Evolutionary conservation across 345 rosid genomes (phyloP), one percentile per base, ranked within the genome.

Genomic region (Pistacia atlantica): DNA sequence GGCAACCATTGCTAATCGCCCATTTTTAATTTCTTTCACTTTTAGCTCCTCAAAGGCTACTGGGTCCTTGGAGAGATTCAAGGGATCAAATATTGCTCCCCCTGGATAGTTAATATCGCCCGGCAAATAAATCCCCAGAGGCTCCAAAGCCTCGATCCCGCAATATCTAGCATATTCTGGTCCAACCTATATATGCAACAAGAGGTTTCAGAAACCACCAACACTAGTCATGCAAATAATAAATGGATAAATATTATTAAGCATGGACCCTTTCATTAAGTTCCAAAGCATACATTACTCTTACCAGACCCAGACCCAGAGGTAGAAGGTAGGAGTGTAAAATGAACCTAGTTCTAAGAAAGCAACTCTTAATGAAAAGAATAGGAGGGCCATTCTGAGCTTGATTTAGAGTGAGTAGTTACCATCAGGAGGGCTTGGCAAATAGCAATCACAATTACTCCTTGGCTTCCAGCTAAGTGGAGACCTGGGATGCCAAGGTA

Each of bases 81-180:
- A 85, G 16, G 98, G 98, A 78, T 93, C 97, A 74, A 93, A 95
- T 31, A 95, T 88, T 9, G 81, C 81, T 9, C 98, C 97, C 77
- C 98, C 98, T 0, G 98, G 98, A 80, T 95, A 95, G 80, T 95
- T 95, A 45, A 93, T 88, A 61, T 95, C 97, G 1, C 97, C 97
- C 0, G 97, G 98, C 79, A 95, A 82, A 87, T 87, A 95, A 51
- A 95, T 93, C 62, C 98, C 98, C 4, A 95, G 79, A 33, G 98
- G 98, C 84, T 95, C 98, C 86, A 95, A 81, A 0, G 98, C 98
- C 81, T 93, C 95, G 2, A 93, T 90, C 69, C 97, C 97, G 20
- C 98, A 91, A 45, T 93, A 91, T 81, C 98, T 89, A 28, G 97
- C 98, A 61, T 93, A 95, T 73, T 95, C 97, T 14, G 98, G 97